These are phyloP conservation scores for Dichotomopilus funicola DNA, from an alignment of 2,329 filamentous ascomycete species.

Conservation along the genomic window DNA sequence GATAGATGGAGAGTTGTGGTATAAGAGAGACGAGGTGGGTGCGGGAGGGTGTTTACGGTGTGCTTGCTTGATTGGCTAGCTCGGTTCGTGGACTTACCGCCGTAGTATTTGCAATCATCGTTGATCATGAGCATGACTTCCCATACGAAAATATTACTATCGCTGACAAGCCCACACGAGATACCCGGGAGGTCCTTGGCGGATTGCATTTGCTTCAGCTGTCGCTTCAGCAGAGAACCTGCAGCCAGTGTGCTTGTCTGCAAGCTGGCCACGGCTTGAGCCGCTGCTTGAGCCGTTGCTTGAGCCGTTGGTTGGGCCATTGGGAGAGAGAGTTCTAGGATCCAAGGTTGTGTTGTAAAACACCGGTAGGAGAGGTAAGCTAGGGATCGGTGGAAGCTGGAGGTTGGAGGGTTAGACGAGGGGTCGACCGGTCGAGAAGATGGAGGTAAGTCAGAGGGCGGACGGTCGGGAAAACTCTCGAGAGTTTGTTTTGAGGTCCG, in stretches of 20 bases:
- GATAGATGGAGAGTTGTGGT: conserved; percentile 1
- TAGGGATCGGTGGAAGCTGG: no score
- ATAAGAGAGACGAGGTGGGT: background rate
- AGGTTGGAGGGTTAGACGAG: no score
- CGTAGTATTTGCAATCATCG: conserved; percentile 89
- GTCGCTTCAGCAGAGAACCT: conserved; percentile 68
- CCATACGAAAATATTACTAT: conserved; percentile 92
- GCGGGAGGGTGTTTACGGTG: background rate
- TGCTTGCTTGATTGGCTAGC: no score
- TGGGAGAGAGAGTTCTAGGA: background rate
- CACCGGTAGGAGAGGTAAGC: no score
- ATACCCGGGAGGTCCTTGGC: conserved; percentile 91
- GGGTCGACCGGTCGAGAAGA: no score
- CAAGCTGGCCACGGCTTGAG: conserved; percentile 15
- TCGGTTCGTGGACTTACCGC: conserved; percentile 50
- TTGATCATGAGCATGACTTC: conserved; percentile 98
- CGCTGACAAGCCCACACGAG: conserved; percentile 79
- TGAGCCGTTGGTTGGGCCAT: background rate
- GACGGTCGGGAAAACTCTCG: no score
- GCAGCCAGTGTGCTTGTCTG: conserved; percentile 52
- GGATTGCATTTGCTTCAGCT: conserved; percentile 90
- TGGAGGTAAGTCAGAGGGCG: no score
- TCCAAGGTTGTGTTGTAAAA: background rate
- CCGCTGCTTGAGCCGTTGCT: background rate
- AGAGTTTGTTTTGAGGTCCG: no score